Evolutionary conservation across 1,284 basidiomycete genomes (phyloP).

Genomic region (Mycosarcoma maydis): DNA sequence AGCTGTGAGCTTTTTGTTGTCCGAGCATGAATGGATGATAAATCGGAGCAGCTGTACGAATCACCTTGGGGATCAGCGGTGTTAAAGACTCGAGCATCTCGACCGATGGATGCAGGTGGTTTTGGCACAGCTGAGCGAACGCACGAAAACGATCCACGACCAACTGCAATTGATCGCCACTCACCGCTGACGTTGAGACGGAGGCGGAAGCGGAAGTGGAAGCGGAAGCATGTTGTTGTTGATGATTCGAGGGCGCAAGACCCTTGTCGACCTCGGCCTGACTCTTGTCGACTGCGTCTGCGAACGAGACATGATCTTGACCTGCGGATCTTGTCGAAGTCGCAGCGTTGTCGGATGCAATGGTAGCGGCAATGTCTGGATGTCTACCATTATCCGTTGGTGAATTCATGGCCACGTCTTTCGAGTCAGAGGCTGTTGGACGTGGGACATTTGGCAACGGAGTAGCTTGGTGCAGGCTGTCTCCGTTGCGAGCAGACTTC

Average conservation of each 20-base stretch:
- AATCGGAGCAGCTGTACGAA: conserved; percentile 15
- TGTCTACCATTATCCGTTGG: neutral
- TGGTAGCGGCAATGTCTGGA: neutral
- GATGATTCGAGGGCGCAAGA: conserved; percentile 5
- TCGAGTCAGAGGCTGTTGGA: neutral
- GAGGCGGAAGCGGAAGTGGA: too few relatives aligned
- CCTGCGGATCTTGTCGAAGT: conserved; percentile 6
- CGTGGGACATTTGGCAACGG: neutral
- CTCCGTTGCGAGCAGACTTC: conserved; percentile 19
- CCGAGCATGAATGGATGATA: conserved; percentile 35
- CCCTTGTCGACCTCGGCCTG: conserved; percentile 16
- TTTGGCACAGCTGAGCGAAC: conserved; percentile 36
- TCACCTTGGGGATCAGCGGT: conserved; percentile 17
- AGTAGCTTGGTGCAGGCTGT: neutral
- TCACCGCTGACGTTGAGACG: conserved; percentile 12
- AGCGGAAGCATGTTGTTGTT: too few relatives aligned
- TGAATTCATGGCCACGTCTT: neutral
- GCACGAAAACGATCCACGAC: conserved; percentile 28
- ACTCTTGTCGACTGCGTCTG: neutral
- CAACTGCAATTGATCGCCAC: conserved; percentile 29
- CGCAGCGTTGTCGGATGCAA: neutral
- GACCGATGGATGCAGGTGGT: conserved; percentile 27
- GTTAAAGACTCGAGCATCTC: conserved; percentile 21
- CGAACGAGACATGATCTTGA: neutral
- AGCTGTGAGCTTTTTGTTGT: conserved; percentile 23